Percentiles rank a stretch among this genome's conserved stretches.
Conservation (phyloP, 2,329 filamentous ascomycete genomes). For the Xylariales sp. region DNA sequence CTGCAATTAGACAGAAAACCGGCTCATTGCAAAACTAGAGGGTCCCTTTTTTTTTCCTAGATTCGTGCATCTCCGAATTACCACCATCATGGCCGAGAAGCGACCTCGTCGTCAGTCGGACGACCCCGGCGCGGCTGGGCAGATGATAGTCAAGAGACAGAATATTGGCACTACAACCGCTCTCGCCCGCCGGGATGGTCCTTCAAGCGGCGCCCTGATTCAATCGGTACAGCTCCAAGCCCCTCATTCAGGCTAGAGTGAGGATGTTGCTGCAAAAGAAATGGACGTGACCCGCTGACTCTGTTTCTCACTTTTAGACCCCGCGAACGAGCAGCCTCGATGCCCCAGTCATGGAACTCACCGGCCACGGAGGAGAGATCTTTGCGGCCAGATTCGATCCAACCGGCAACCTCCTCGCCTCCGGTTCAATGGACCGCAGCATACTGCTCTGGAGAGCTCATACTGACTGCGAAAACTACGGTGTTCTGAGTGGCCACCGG, state of each 20-base stretch:
- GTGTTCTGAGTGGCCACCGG: slow-evolving; percentile 81
- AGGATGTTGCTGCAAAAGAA: too few species aligned
- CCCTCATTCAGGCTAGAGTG: too few species aligned
- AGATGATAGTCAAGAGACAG: slow-evolving; percentile 86
- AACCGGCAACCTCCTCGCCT: slow-evolving; percentile 83
- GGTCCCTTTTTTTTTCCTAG: too few species aligned
- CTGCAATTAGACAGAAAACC: too few species aligned
- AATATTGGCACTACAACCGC: slow-evolving; percentile 55
- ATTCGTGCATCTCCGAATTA: too few species aligned
- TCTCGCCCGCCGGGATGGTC: slow-evolving; percentile 47
- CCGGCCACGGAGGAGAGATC: slow-evolving; percentile 78
- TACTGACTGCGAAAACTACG: slow-evolving; percentile 92
- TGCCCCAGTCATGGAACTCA: slow-evolving; percentile 90
- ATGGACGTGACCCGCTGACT: too few species aligned
- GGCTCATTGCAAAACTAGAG: too few species aligned
- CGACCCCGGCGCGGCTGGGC: slow-evolving; percentile 66
- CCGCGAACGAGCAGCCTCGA: slow-evolving; percentile 78
- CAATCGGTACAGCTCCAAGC: slow-evolving; percentile 51
- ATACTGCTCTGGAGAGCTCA: slow-evolving; percentile 95
- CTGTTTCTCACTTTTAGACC: too few species aligned
- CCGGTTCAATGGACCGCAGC: slow-evolving; percentile 89
- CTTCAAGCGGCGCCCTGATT: slow-evolving; percentile 40
- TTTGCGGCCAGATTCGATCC: slow-evolving; percentile 90
- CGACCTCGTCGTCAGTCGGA: slow-evolving; percentile 84
- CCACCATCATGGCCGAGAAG: slow-evolving; percentile 76